Evolutionary conservation across 148 eudicot genomes (phyloP).

Genomic region (Heliamphora exappendiculata): DNA sequence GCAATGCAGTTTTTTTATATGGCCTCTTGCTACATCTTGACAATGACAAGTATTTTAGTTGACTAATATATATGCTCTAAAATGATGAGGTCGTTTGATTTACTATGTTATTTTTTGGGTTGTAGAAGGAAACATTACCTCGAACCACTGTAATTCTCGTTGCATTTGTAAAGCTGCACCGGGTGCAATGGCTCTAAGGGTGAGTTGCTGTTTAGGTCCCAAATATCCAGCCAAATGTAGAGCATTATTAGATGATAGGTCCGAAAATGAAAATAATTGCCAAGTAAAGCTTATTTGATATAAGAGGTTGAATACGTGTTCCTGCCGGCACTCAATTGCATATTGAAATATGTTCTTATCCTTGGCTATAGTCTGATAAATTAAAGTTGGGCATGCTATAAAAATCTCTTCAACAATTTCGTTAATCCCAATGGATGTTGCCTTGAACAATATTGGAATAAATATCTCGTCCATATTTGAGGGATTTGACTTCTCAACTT

Average conservation of each 20-base stretch:
- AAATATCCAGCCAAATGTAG: not conserved
- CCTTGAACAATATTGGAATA: not conserved
- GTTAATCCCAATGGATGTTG: not conserved
- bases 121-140: not conserved
- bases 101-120: too few species aligned
- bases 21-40: too few species aligned
- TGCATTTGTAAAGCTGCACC: not conserved
- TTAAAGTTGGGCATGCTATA: not conserved
- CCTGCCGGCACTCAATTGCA: not conserved
- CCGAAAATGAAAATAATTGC: not conserved
- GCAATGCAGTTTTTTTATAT: too few species aligned
- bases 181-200: not conserved
- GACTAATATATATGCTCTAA: too few species aligned
- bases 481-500: not conserved
- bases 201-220: not conserved
- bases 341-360: not conserved
- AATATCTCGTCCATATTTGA: not conserved
- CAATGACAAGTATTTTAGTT: too few species aligned
- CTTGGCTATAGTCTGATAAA: not conserved
- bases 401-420: constrained; percentile 3
- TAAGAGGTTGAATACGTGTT: not conserved
- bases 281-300: not conserved
- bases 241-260: not conserved
- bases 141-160: not conserved
- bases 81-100: too few species aligned